Conservation (phyloP, 2,329 filamentous ascomycete species). For the Botrytis tulipae region DNA sequence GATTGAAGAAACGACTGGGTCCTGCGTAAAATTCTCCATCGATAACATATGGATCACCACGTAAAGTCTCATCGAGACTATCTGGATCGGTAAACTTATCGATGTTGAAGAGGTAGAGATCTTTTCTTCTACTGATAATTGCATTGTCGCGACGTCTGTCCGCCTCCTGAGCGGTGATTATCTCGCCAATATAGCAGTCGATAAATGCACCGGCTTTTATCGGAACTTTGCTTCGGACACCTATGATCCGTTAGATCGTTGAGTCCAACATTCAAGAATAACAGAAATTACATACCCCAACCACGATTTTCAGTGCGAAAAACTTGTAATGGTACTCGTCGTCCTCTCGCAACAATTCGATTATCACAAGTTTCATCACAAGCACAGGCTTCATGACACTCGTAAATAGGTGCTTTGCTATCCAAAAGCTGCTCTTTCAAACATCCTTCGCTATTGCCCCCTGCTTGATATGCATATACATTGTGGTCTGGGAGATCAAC, state of each 20-base stretch:
- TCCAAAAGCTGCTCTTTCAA: conserved; percentile 52
- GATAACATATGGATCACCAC: conserved; percentile 56
- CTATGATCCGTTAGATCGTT: conserved; percentile 39
- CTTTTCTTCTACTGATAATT: conserved; percentile 60
- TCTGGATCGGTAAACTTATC: conserved; percentile 71
- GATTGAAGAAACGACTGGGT: conserved; percentile 79
- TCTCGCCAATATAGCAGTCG: conserved; percentile 73
- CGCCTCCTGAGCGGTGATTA: conserved; percentile 64
- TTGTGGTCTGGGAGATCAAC: conserved; percentile 35
- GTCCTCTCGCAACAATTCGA: conserved; percentile 71
- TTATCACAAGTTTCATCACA: conserved; percentile 68
- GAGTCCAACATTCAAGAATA: background rate
- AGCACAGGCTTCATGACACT: conserved; percentile 71
- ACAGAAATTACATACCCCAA: conserved; percentile 58
- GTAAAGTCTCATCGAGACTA: conserved; percentile 55
- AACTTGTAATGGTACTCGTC: conserved; percentile 69
- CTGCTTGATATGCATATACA: conserved; percentile 51
- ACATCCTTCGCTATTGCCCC: conserved; percentile 50
- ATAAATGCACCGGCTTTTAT: conserved; percentile 74
- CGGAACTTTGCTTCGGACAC: conserved; percentile 62
- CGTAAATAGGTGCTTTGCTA: conserved; percentile 67
- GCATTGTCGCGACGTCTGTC: conserved; percentile 59
- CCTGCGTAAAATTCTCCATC: conserved; percentile 76
- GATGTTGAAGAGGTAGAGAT: conserved; percentile 75
- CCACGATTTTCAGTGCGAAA: conserved; percentile 73